Base-by-base conservation (phyloP, 257 asterid genomes). In the Galeopsis tetrahit region DNA sequence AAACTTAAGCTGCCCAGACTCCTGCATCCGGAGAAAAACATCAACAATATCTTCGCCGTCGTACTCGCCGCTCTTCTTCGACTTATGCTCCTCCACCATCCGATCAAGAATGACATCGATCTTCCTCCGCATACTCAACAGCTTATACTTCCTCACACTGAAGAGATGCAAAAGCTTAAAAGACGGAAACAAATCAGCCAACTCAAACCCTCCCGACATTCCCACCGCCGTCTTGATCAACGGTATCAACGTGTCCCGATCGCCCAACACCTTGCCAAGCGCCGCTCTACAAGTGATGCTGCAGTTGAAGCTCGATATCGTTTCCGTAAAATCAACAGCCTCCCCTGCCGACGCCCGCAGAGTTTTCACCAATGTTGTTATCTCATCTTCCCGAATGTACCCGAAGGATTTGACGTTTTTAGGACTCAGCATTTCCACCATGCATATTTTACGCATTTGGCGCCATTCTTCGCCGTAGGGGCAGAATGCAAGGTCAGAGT, bases 371-470 rank as follows among this genome's bases (percentile, higher is more conserved):
- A 78, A 17, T 9, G 1, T 1, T 3, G 2, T 6, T 31, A 63
- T 68, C 66, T 77, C 81, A 2, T 79, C 70, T 1, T 48, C 8
- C 0, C 79, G 9, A 1, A 74, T 79, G 7, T 72, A 63, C 5
- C 61, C 59, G 10, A 63, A 74, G 0, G 77, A 58, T 0, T 68
- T 49, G 11, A 79, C 83, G 6, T 44, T 75, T 3, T 67, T 74
- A 0, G 77, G 31, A 9, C 74, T 65, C 9, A 79, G 21, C 6
- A 79, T 73, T 6, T 79, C 77, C 55, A 58, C 2, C 8, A 74
- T 31, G 70, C 83, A 79, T 4, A 79, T 79, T 7, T 58, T 79
- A 10, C 83, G 40, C 80, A 74, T 79, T 62, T 79, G 79, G 1
- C 71, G 53, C 83, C 83, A 79, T 35, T 55, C 70, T n/a, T 74